Base-by-base conservation (phyloP, 352 stramenopile species). In the Pythium diclinum region DNA sequence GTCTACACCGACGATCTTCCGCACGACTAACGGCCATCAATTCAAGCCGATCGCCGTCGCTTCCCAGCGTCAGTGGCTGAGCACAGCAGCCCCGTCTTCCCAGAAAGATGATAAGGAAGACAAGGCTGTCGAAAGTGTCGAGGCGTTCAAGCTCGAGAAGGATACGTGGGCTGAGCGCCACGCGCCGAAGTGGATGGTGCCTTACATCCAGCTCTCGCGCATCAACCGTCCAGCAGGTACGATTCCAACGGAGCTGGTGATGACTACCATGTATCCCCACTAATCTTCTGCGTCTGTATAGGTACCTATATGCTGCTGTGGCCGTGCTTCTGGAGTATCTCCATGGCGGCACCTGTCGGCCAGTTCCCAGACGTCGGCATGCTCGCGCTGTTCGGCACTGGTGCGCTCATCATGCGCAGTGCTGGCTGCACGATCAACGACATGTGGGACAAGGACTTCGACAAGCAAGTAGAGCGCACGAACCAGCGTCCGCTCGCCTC, bases 361-460 rank as follows among this genome's bases (percentile, higher is more conserved):
- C 63, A 83, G 25, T 67, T 97, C 0, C 92, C 93, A 0, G 88
- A 98, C 59, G 38, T 90, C 40, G 70, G 76, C 38, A 78, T 97
- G 48, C 74, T 98, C 52, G 77, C 81, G 40, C 74, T 94, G 6
- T 95, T 95, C 61, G 88, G 76, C 28, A 84, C 85, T 5, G 97
- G 97, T 14, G 85, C 97, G 19, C 92, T 99, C 76, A 86, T 99
- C 63, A 99, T 99, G 97, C 85, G 97, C 33, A 94, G 95, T 68
- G 91, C 91, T 19, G 97, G 97, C 5, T 99, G 97, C 79, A 99
- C 96, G 40, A 99, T 99, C 74, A 99, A 99, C 75, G 97, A 99
- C 77, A 98, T 99, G 83, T 99, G 96, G 96, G 97, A 99, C 88
- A 87, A 90, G 59, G 87, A 99, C 64, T 96, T 98, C 77, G 97